Percentiles rank a stretch among this genome's conserved stretches.
These are phyloP conservation scores for Chrysosporium keratinophilum DNA, from an alignment of 2,329 filamentous ascomycete genomes.

Conservation along the genomic window DNA sequence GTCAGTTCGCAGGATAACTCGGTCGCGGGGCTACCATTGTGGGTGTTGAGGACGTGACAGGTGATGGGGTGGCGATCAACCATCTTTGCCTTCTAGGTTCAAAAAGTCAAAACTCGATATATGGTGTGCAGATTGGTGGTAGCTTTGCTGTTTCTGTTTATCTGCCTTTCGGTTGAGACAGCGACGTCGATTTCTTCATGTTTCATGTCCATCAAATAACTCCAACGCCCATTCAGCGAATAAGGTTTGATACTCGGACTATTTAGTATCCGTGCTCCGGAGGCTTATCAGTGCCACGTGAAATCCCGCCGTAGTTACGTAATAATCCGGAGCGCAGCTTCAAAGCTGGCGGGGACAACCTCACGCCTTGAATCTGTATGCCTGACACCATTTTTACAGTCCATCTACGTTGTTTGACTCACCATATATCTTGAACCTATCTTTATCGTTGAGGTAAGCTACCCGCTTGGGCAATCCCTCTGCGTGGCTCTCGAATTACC, in stretches of 20 bases:
- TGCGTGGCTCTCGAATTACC: neutral
- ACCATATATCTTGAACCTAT: neutral
- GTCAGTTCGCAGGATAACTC: constrained; percentile 42
- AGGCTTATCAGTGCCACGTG: neutral
- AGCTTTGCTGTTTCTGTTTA: neutral
- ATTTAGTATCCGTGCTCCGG: too few relatives aligned
- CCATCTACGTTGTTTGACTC: neutral
- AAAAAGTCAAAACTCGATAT: neutral
- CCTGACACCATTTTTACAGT: neutral
- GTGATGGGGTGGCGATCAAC: constrained; percentile 37
- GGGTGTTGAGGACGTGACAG: constrained; percentile 42
- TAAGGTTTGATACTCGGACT: too few relatives aligned
- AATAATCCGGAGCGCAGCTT: neutral
- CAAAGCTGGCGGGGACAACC: neutral
- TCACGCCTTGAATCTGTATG: neutral
- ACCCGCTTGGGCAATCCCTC: neutral
- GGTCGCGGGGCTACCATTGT: constrained; percentile 36
- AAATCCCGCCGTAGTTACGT: neutral
- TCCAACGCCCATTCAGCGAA: too few relatives aligned
- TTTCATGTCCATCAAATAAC: too few relatives aligned
- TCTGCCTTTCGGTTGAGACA: neutral
- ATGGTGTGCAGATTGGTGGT: neutral
- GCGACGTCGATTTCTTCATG: too few relatives aligned
- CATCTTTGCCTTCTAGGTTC: constrained; percentile 8
- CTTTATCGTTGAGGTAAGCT: neutral